Conservation (phyloP, 306 rosid genomes). For the Pachyrhizus erosus region DNA sequence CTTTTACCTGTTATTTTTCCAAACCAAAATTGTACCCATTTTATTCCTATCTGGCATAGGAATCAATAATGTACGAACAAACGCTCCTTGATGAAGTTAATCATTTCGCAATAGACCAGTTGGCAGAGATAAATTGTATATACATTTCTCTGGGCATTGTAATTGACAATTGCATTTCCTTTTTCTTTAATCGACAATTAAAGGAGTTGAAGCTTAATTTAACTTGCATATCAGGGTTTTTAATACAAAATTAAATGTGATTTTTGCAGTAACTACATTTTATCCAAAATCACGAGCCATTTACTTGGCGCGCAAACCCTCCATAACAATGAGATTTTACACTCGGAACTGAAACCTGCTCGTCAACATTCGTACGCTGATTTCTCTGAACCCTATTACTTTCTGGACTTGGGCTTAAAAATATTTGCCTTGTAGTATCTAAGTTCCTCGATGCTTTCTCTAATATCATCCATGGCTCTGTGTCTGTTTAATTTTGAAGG, state of each 20-base stretch:
- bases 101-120: too few species aligned
- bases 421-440: constrained; percentile 77
- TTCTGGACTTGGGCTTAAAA: constrained; percentile 68
- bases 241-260: constrained; percentile 20
- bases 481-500: constrained; percentile 76
- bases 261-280: constrained; percentile 28
- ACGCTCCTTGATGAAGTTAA: too few species aligned
- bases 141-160: not conserved
- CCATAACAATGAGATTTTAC: constrained; percentile 1
- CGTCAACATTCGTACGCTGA: constrained; percentile 32
- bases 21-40: too few species aligned
- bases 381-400: constrained; percentile 49
- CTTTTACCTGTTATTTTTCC: too few species aligned
- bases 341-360: constrained; percentile 23
- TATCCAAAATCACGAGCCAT: constrained; percentile 33
- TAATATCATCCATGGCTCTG: constrained; percentile 96
- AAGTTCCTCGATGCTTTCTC: constrained; percentile 89
- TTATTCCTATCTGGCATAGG: too few species aligned
- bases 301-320: constrained; percentile 1
- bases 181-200: not conserved
- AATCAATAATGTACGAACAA: too few species aligned
- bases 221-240: not conserved
- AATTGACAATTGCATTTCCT: not conserved
- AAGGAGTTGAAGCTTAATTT: not conserved
- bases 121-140: too few species aligned